phyloP scores from a whole-genome alignment of 345 rosid species.

The Eucalyptus urophylla region DNA sequence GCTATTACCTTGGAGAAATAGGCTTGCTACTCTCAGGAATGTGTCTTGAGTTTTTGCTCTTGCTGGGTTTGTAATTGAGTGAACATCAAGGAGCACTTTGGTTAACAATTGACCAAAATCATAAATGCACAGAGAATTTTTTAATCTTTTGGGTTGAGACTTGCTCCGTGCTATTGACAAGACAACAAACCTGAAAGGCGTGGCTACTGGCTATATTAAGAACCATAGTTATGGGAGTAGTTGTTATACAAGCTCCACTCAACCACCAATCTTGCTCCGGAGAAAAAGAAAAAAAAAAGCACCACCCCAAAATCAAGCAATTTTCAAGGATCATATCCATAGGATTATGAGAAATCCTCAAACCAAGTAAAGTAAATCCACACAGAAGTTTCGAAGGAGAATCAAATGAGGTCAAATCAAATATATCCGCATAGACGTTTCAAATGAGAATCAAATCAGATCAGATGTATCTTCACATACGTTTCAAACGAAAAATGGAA shows the following conservation, averaged over 20 bases:
- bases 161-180: not conserved
- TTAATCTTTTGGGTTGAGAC: not conserved
- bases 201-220: not conserved
- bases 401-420: not conserved
- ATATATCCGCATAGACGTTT: not conserved
- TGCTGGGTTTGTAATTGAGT: not conserved
- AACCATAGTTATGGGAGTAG: not conserved
- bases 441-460: not conserved
- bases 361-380: not conserved
- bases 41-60: not conserved
- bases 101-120: not conserved
- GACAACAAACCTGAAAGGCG: not conserved
- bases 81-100: not conserved
- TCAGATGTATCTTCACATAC: not conserved
- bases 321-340: not conserved
- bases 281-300: not conserved
- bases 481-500: not conserved
- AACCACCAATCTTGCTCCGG: not conserved
- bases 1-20: not conserved
- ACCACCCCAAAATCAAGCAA: not conserved
- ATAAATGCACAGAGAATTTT: not conserved
- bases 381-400: not conserved
- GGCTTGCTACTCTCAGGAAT: not conserved
- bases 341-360: not conserved
- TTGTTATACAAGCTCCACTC: not conserved